These are phyloP conservation scores for Gamarada debralockiae DNA, from an alignment of 495 filamentous ascomycete species.

Conservation along the genomic window DNA sequence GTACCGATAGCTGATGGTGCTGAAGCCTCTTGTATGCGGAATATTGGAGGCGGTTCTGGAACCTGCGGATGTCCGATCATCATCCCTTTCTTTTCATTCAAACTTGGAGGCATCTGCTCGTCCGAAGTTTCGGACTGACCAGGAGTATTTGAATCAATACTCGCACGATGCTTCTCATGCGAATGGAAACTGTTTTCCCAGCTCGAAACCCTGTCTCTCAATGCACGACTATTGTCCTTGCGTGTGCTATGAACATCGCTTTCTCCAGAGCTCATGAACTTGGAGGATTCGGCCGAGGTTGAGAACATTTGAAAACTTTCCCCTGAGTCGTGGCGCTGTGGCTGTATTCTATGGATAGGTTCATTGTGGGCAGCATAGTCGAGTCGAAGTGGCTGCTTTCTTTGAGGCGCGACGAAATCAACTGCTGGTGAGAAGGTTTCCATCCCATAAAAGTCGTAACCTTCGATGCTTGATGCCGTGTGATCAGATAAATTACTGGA, in stretches of 20 bases:
- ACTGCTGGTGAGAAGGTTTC: constrained; percentile 42
- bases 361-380: constrained; percentile 29
- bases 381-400: constrained; percentile 25
- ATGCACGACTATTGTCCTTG: constrained; percentile 2
- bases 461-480: constrained; percentile 43
- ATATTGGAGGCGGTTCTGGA: constrained; percentile 9
- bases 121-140: constrained; percentile 10
- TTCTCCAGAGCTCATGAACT: constrained; percentile 34
- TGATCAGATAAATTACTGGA: constrained; percentile 21
- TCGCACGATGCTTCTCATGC: constrained; percentile 6
- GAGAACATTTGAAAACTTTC: constrained; percentile 84
- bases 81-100: neutral
- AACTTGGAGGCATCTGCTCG: constrained; percentile 1
- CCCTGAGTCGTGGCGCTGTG: constrained; percentile 63
- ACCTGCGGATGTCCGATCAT: neutral
- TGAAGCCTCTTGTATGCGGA: constrained; percentile 22
- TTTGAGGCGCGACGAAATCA: constrained; percentile 30
- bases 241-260: constrained; percentile 20
- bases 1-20: neutral
- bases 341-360: constrained; percentile 29
- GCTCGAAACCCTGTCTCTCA: constrained; percentile 18
- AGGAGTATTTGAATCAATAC: constrained; percentile 17
- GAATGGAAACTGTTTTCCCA: constrained; percentile 18
- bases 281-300: constrained; percentile 58
- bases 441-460: constrained; percentile 54